Percentiles rank a stretch among this genome's conserved stretches.
Evolutionary conservation across 306 rosid species (phyloP).

Genomic region (Vicia sativa): DNA sequence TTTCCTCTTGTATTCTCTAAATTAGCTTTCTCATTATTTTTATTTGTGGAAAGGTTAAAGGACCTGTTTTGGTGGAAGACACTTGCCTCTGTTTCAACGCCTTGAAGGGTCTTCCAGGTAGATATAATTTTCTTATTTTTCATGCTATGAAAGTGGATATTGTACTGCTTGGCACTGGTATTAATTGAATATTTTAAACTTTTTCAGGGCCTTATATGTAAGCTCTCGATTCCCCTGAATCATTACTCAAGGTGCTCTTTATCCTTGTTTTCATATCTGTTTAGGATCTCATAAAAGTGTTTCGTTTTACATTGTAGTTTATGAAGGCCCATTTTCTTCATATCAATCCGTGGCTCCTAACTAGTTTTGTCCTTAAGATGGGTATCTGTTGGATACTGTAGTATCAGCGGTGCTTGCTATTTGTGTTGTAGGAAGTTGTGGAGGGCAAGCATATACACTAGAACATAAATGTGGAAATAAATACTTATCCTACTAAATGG

Average conservation of each 20-base stretch:
- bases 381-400: background rate
- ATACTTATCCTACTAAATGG: background rate
- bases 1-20: background rate
- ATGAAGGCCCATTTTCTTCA: conserved; percentile 17
- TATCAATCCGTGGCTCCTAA: background rate
- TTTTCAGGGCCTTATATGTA: conserved; percentile 97
- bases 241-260: conserved; percentile 45
- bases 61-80: conserved; percentile 96
- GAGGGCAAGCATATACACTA: background rate
- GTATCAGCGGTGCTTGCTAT: background rate
- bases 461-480: background rate
- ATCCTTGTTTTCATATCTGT: background rate
- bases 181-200: conserved; percentile 40
- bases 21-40: conserved; percentile 8
- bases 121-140: conserved; percentile 29
- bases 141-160: background rate
- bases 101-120: conserved; percentile 96
- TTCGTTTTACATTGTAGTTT: conserved; percentile 2
- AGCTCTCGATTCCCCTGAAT: conserved; percentile 49
- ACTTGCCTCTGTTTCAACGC: conserved; percentile 98
- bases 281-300: background rate
- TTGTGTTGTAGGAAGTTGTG: background rate
- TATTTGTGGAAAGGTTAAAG: conserved; percentile 67
- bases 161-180: conserved; percentile 25
- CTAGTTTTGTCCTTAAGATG: background rate